Percentiles rank a stretch among this genome's conserved stretches.
phyloP scores from a whole-genome alignment of 1,139 yeast species.

The Meyerozyma carpophila region DNA sequence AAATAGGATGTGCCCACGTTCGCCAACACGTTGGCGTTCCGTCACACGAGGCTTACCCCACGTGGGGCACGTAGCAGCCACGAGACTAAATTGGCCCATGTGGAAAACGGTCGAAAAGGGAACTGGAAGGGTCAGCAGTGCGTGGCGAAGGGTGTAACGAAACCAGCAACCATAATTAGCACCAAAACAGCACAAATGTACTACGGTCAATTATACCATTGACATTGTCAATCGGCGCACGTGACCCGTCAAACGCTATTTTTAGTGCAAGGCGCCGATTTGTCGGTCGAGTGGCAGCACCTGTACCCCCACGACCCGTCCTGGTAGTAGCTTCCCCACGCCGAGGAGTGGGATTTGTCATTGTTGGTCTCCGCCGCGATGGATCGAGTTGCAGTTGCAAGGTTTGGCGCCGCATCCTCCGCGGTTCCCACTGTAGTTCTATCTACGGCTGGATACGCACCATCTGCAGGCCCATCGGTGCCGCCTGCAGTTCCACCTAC shows the following conservation, averaged over 20 bases:
- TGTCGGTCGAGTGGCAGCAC: slow-evolving; percentile 32
- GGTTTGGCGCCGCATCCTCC: neutral
- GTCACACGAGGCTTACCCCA: slow-evolving; percentile 2
- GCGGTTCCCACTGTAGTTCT: neutral
- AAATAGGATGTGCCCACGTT: slow-evolving; percentile 1
- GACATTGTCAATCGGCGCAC: neutral
- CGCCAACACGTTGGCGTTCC: slow-evolving; percentile 1
- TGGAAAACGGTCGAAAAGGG: neutral
- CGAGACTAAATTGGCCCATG: neutral
- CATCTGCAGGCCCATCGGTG: no score
- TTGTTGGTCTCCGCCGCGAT: neutral
- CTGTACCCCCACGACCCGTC: slow-evolving; percentile 45
- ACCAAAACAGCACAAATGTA: no score
- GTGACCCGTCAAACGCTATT: neutral
- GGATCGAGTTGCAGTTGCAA: no score
- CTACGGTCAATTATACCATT: no score
- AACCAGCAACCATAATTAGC: no score
- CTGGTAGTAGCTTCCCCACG: slow-evolving; percentile 47
- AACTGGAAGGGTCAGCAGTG: neutral
- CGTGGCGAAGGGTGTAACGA: no score
- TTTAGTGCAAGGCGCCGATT: neutral
- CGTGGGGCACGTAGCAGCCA: slow-evolving; percentile 1
- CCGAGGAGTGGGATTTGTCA: slow-evolving; percentile 28
- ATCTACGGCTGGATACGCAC: no score
- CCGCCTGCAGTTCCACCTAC: slow-evolving; percentile 26